phyloP scores from a whole-genome alignment of 345 rosid genomes.

The Populus nigra region DNA sequence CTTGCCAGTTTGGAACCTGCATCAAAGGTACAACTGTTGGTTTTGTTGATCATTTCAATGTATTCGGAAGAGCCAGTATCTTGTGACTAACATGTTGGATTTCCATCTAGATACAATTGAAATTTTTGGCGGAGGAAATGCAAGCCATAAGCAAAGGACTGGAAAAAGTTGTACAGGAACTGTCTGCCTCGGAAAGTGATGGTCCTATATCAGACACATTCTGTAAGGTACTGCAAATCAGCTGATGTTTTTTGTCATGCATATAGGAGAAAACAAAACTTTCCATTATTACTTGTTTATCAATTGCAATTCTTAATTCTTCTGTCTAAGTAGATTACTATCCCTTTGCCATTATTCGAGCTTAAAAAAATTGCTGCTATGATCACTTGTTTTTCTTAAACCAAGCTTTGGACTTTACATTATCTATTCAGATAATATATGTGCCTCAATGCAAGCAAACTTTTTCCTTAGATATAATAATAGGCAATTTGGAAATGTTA shows the following conservation, averaged over 20 bases:
- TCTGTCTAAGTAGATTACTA: neutral
- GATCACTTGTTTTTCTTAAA: neutral
- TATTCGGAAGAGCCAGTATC: neutral
- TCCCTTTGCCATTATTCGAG: neutral
- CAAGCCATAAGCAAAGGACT: slow-evolving; percentile 95
- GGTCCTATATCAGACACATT: slow-evolving; percentile 72
- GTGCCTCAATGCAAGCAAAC: neutral
- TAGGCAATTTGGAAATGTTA: neutral
- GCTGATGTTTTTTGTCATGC: neutral
- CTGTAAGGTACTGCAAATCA: slow-evolving; percentile 44
- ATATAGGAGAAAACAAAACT: neutral
- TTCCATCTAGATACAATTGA: slow-evolving; percentile 74
- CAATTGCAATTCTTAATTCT: neutral
- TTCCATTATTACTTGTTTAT: neutral
- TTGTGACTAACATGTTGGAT: slow-evolving; percentile 16
- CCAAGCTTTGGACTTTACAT: neutral
- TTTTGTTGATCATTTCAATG: neutral
- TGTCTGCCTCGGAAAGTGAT: slow-evolving; percentile 77
- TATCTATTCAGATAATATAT: neutral
- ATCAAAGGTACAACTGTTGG: slow-evolving; percentile 51
- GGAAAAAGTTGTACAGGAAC: slow-evolving; percentile 85
- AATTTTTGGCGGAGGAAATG: slow-evolving; percentile 96
- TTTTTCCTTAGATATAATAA: neutral
- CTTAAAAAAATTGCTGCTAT: neutral
- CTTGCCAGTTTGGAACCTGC: slow-evolving; percentile 66